phyloP scores from a whole-genome alignment of 2,329 filamentous ascomycete genomes.

The Apiospora malaysiana region DNA sequence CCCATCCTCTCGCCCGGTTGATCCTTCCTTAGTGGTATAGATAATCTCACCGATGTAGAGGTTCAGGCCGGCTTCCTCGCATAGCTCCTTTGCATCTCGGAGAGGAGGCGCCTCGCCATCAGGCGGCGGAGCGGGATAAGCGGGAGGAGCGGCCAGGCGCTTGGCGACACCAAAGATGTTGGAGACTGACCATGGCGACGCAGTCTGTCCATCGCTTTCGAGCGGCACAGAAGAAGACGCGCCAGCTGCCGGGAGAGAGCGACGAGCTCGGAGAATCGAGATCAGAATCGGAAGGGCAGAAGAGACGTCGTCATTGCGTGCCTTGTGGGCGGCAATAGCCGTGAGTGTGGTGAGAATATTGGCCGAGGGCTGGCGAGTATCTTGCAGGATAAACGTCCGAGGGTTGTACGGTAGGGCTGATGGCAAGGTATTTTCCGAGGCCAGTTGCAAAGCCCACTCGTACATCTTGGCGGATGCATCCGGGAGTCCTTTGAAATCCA shows the following conservation, averaged over 20 bases:
- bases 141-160: constrained; percentile 52
- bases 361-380: constrained; percentile 64
- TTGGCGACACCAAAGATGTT: constrained; percentile 37
- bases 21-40: constrained; percentile 62
- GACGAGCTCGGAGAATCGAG: constrained; percentile 80
- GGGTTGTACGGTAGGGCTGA: constrained; percentile 59
- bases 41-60: constrained; percentile 94
- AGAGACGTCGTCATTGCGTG: constrained; percentile 68
- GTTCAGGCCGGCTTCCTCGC: constrained; percentile 85
- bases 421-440: constrained; percentile 52
- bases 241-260: constrained; percentile 53
- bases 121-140: constrained; percentile 73
- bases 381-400: constrained; percentile 68
- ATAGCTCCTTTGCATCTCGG: constrained; percentile 69
- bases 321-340: constrained; percentile 78
- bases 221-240: not conserved
- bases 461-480: constrained; percentile 76
- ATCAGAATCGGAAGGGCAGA: constrained; percentile 83
- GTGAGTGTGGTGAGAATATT: constrained; percentile 81
- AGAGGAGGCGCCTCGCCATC: constrained; percentile 72
- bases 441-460: constrained; percentile 77
- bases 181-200: constrained; percentile 29
- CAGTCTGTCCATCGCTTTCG: constrained; percentile 21
- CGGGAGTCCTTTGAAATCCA: constrained; percentile 75
- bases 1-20: constrained; percentile 66